Base-by-base conservation (phyloP, 2,329 filamentous ascomycete species). In the Trichoderma polysporum region DNA sequence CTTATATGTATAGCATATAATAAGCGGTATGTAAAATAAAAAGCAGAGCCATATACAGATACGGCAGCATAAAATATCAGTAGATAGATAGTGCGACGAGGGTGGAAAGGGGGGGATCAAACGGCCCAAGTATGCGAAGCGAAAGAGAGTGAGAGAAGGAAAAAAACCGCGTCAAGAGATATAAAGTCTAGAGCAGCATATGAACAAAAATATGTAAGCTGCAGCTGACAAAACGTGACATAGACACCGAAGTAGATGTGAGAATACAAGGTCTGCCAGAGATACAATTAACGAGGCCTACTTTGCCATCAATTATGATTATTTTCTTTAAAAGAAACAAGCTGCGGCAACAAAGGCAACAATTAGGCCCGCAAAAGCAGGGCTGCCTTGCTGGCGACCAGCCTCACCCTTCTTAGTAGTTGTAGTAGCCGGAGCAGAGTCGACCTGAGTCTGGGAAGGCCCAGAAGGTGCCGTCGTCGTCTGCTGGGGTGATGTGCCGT, bases 301-400 rank as follows among this genome's bases (percentile, higher is more conserved):
- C 41, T 49, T 57, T 70, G 72, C 29, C 65, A 65, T 41, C 22
- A 37, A 29, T 41, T 9, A 27, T 35, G 2, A 27, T n/a, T 27
- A 25, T 47, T 62, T 45, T 45, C 41, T 45, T 72, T 76, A 86
- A 69, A 82, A 81, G 69, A 85, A 76, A 71, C 79, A 84, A 17
- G 81, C 80, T 29, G 85, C 82, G 27, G 84, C 85, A 35, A 86
- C 78, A 52, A 88, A 80, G 62, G 85, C 86, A 53, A 88, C 80
- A 50, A 88, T 77, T 25, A 88, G 79, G 53, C 86, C 84, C 8
- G 80, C 84, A 45, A 86, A 75, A 58, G 85, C 84, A 57, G 82
- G 80, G 61, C 81, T 82, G 58, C 83, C 82, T 70, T 85, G 81
- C 53, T 81, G 81, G 17, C 79, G 78, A 22, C 80, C 82, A 62